Evolutionary conservation across 345 rosid species (phyloP), one percentile per base, ranked within the genome.

Genomic region (Balakata baccata): DNA sequence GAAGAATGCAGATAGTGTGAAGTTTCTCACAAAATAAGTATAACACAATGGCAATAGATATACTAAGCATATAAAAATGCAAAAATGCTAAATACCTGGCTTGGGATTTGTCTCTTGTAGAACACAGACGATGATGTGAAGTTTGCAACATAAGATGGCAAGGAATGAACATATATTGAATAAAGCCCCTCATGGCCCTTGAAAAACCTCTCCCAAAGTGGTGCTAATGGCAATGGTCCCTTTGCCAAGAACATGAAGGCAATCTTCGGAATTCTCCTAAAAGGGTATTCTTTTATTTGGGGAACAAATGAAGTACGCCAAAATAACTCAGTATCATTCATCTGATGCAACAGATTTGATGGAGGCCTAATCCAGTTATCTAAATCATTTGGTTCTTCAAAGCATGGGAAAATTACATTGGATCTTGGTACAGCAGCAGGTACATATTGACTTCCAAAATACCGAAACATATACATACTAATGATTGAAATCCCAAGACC

Each of bases 161-260:
- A 58, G 0, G 96, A 70, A 74, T 95, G 99, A 76, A 92, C 77
- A 84, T 95, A 92, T 61, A 91, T 83, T 0, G 97, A 87, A 74
- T 79, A 95, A 59, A 73, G 84, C 81, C 82, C 89, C 69, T 89
- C 81, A 56, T 89, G 84, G 22, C 92, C 97, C 65, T 87, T 77
- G 79, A 92, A 87, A 84, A 92, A 95, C 82, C 76, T 87, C 77
- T 95, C 96, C 99, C 98, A 95, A 13, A 95, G 90, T 23, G 97
- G 92, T 64, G 90, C 90, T 78, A 95, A 78, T 10, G 97, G 97
- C 87, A 95, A 81, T 52, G 92, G 88, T 47, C 99, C 98, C 75
- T 92, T 91, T 7, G 92, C 81, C 77, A 95, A 84, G 87, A 95
- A 95, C 98, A 92, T 89, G 84, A 95, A 95, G 54, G 99, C 98